Percentiles rank a stretch among this genome's conserved stretches.
Conservation (phyloP, 1,284 basidiomycete genomes). For the Pterulicium gracile region DNA sequence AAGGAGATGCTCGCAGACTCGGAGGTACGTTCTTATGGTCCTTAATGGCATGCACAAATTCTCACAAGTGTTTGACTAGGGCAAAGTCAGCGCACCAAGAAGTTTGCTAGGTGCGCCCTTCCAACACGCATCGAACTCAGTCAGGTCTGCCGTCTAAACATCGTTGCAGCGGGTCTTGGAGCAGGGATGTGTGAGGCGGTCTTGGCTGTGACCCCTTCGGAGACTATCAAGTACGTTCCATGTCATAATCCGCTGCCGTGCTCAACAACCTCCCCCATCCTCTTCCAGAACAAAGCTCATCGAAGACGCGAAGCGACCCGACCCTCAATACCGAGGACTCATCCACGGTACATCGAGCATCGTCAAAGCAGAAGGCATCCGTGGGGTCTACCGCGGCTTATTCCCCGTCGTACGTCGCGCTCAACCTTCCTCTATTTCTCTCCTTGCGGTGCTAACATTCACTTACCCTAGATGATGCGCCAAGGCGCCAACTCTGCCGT, state of each 20-base stretch:
- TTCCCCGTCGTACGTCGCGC: slow-evolving; percentile 75
- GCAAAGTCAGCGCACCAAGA: slow-evolving; percentile 78
- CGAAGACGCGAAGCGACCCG: slow-evolving; percentile 80
- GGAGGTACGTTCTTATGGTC: slow-evolving; percentile 39
- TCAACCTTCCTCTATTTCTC: slow-evolving; percentile 3
- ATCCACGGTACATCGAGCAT: slow-evolving; percentile 81
- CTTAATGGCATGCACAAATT: not conserved
- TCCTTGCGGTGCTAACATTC: not conserved
- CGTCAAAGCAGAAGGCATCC: slow-evolving; percentile 73
- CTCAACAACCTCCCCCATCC: slow-evolving; percentile 2
- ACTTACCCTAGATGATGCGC: slow-evolving; percentile 91
- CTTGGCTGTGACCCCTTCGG: slow-evolving; percentile 93
- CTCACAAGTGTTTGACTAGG: slow-evolving; percentile 33
- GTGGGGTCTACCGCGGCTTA: slow-evolving; percentile 84
- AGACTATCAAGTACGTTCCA: slow-evolving; percentile 86
- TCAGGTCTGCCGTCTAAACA: not conserved
- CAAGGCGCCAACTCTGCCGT: slow-evolving; percentile 97
- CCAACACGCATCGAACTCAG: not conserved
- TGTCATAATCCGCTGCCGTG: slow-evolving; percentile 1
- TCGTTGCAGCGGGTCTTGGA: slow-evolving; percentile 75
- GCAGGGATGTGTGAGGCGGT: slow-evolving; percentile 94
- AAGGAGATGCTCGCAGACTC: slow-evolving; percentile 77
- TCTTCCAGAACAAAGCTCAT: slow-evolving; percentile 89
- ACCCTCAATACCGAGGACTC: slow-evolving; percentile 83
- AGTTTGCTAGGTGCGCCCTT: slow-evolving; percentile 73